Conservation (phyloP, 2,329 filamentous ascomycete genomes). For the Cercospora sp. region DNA sequence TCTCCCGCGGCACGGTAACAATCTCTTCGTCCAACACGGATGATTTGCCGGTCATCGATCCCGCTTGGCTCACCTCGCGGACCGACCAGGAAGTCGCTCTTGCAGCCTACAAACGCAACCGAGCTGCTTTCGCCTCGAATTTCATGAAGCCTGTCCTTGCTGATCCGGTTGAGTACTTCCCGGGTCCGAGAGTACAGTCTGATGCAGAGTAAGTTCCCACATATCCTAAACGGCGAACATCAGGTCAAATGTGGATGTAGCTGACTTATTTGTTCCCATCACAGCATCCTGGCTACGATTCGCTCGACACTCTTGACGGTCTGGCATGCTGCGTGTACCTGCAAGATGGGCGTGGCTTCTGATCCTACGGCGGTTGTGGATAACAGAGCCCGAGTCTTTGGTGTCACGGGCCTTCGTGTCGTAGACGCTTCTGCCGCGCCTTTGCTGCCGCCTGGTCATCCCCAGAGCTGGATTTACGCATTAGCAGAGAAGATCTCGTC, state of each 20-base stretch:
- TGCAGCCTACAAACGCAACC: constrained; percentile 35
- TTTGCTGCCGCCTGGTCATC: constrained; percentile 16
- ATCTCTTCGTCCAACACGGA: constrained; percentile 34
- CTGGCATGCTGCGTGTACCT: constrained; percentile 51
- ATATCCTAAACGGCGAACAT: background rate
- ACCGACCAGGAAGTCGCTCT: constrained; percentile 32
- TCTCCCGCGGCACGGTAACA: constrained; percentile 41
- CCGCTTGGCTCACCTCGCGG: constrained; percentile 38
- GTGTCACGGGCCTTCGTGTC: constrained; percentile 20
- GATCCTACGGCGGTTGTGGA: constrained; percentile 56
- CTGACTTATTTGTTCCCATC: background rate
- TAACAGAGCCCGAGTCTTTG: constrained; percentile 25
- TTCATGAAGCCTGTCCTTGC: constrained; percentile 26
- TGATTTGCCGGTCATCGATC: constrained; percentile 38
- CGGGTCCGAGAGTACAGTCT: constrained; percentile 15
- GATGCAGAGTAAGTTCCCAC: background rate
- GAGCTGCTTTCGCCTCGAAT: constrained; percentile 26
- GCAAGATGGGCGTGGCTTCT: constrained; percentile 44
- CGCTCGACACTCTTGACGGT: constrained; percentile 3
- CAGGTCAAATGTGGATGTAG: background rate
- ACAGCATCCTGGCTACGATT: constrained; percentile 15
- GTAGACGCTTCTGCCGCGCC: constrained; percentile 12
- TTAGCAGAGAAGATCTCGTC: constrained; percentile 19
- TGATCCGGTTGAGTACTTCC: constrained; percentile 19
- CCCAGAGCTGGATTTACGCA: constrained; percentile 12